Conservation (phyloP, 179 eudicot genomes). For the Vitellaria paradoxa region DNA sequence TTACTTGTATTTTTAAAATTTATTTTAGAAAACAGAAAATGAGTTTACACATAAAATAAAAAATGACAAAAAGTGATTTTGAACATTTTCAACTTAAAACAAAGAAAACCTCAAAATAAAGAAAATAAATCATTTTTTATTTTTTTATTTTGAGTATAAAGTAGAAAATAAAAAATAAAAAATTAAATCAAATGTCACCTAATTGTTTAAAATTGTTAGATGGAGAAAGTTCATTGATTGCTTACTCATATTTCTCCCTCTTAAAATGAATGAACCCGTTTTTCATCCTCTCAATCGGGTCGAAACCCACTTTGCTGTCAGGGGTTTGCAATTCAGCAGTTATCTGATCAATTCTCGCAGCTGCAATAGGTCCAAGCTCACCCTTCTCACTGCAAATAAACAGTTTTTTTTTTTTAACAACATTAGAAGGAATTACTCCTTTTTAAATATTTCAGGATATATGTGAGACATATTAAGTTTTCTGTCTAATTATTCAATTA, state of each 20-base stretch:
- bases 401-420: neutral
- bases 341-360: constrained; percentile 62
- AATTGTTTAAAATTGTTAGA: neutral
- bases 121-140: no score
- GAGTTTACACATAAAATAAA: no score
- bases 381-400: constrained; percentile 56
- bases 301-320: constrained; percentile 27
- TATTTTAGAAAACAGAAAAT: no score
- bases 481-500: no score
- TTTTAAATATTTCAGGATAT: no score
- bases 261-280: constrained; percentile 72
- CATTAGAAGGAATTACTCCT: no score
- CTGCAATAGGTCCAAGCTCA: constrained; percentile 71
- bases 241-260: constrained; percentile 81
- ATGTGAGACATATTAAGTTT: no score
- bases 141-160: neutral
- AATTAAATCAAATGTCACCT: neutral
- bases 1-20: no score
- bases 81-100: no score
- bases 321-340: constrained; percentile 50
- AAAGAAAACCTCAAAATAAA: no score
- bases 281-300: constrained; percentile 59
- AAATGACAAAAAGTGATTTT: no score
- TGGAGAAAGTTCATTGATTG: no score
- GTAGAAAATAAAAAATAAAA: neutral